phyloP scores from a whole-genome alignment of 148 eudicot genomes.

The Cornus florida region DNA sequence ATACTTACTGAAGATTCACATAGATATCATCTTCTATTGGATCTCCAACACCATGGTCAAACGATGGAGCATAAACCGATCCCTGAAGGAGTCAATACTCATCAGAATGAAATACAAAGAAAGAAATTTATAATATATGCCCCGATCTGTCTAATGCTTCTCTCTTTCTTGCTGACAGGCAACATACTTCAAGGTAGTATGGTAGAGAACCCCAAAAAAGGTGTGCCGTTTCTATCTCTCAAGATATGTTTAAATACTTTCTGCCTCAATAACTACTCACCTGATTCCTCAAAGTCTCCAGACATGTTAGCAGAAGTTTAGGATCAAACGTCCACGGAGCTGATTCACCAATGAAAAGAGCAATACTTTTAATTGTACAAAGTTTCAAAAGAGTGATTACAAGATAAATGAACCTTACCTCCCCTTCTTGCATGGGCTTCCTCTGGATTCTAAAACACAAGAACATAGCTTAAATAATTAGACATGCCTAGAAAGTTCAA shows the following conservation, averaged over 20 bases:
- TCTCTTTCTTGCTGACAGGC: conserved; percentile 1
- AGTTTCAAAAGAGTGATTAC: conserved; percentile 12
- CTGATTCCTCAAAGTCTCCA: conserved; percentile 65
- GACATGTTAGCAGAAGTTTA: conserved; percentile 64
- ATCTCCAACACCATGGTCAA: conserved; percentile 98
- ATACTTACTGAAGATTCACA: conserved; percentile 74
- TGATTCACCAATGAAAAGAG: conserved; percentile 39
- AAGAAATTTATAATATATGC: too few species aligned
- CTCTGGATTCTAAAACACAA: conserved; percentile 66
- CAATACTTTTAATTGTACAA: conserved; percentile 19
- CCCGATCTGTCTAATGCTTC: not conserved
- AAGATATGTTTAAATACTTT: not conserved
- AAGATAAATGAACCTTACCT: conserved; percentile 47
- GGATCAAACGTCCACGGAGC: conserved; percentile 99
- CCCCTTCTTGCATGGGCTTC: conserved; percentile 99
- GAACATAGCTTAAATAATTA: conserved; percentile 12
- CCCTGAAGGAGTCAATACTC: conserved; percentile 50
- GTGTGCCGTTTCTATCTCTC: not conserved
- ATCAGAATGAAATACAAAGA: not conserved
- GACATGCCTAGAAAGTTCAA: conserved; percentile 10
- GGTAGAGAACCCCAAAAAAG: not conserved
- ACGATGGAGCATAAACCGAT: conserved; percentile 88
- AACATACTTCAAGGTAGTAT: not conserved
- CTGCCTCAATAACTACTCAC: conserved; percentile 32
- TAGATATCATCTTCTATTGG: conserved; percentile 94